Base-by-base conservation (phyloP, 2,329 filamentous ascomycete genomes). In the Stylonectria norvegica region DNA sequence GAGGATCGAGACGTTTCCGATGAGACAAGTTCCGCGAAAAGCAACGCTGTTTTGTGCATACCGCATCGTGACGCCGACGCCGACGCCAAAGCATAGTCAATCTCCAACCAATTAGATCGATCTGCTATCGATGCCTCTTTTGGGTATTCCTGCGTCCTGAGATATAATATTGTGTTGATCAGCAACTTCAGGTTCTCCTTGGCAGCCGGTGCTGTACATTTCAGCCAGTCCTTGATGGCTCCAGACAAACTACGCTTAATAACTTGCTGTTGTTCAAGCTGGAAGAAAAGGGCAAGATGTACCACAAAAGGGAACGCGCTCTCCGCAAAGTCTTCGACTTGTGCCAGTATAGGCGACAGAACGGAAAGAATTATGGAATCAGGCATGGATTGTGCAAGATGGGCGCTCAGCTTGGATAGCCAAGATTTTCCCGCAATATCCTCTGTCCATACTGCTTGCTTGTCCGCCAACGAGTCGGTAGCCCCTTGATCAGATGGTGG, bases 21-120 rank as follows among this genome's bases (percentile, higher is more conserved):
- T 16, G 77, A 72, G 20, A 77, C 76, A 17, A 89, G 75, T 62
- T 98, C 93, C 4, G 85, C 78, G 53, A 97, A 86, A 6, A 96
- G 66, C 1, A 98, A 70, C 4, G 91, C 88, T 5, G 86, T 86
- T 59, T 93, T 93, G 60, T 85, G 85, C 83, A 97, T 89, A 12
- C 84, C 82, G 58, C 91, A 96, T 42, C 71, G 70, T 9, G 80
- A 78, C 5, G 90, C 90, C 25, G 89, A 86, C 18, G 74, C 67
- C 2, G 89, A 81, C 17, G 85, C 84, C 44, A 76, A 67, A 3
- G 80, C 62, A 49, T 85, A 85, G 59, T 97, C 85, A 18, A 97
- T 69, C 18, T 95, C 85, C 14, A 99, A 75, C 94, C 94, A 98
- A 36, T 78, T 73, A 35, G 83, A 72, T 41, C 93, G 79, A 52